Conservation (phyloP, 208 protist species). For the Leishmania major region DNA sequence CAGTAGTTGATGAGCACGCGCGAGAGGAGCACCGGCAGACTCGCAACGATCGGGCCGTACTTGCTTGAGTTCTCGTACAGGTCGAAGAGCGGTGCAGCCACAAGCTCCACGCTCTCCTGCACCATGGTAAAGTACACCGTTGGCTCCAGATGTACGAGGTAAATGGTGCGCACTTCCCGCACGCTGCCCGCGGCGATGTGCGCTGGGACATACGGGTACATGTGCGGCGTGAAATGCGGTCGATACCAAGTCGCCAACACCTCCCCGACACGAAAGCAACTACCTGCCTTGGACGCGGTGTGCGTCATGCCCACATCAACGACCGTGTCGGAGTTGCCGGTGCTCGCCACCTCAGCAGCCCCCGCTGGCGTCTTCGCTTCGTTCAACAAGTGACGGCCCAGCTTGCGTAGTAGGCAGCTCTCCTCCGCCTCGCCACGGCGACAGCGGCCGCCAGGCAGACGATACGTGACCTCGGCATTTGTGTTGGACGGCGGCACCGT, state of each 20-base stretch:
- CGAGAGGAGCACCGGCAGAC: conserved; percentile 76
- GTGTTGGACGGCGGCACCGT: conserved; percentile 40
- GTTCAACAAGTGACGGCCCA: conserved; percentile 70
- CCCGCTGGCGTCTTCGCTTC: conserved; percentile 46
- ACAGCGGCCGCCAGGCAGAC: conserved; percentile 80
- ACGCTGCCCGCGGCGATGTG: conserved; percentile 80
- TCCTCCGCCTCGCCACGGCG: conserved; percentile 74
- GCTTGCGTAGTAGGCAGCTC: conserved; percentile 72
- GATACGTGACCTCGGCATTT: conserved; percentile 50
- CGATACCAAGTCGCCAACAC: conserved; percentile 79
- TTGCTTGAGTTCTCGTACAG: conserved; percentile 90
- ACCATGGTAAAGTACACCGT: conserved; percentile 72
- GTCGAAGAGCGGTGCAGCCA: conserved; percentile 91
- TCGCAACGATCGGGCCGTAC: conserved; percentile 84
- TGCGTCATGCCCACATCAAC: conserved; percentile 48
- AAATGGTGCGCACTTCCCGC: conserved; percentile 87
- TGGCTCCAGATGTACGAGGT: conserved; percentile 79
- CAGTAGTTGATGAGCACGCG: conserved; percentile 89
- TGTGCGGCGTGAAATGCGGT: conserved; percentile 83
- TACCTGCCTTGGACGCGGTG: conserved; percentile 39
- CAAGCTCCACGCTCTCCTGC: conserved; percentile 72
- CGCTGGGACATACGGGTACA: conserved; percentile 94
- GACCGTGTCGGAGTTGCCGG: conserved; percentile 34
- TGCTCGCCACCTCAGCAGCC: conserved; percentile 1
- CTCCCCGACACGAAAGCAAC: conserved; percentile 78